Evolutionary conservation across 2,329 filamentous ascomycete species (phyloP).

Genomic region (Pseudogymnoascus sp.): DNA sequence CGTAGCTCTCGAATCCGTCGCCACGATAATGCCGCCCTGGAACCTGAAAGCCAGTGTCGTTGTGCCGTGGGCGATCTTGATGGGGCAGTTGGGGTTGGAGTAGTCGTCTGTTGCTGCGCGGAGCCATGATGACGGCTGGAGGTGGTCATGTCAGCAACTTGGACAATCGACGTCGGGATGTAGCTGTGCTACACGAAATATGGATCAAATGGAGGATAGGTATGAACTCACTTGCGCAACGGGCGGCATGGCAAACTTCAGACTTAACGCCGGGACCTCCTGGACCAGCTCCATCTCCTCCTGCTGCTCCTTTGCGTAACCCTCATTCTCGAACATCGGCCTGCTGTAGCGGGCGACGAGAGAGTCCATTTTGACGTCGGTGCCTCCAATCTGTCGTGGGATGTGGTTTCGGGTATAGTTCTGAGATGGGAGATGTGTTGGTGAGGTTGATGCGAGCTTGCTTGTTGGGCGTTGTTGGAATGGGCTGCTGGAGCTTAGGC

Average conservation of each 20-base stretch:
- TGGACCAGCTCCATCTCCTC: conserved; percentile 60
- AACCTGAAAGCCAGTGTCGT: conserved; percentile 97
- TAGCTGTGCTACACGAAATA: not conserved
- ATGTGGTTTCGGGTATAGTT: not conserved
- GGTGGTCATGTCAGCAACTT: conserved; percentile 14
- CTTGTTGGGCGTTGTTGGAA: not conserved
- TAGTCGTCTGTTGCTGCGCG: conserved; percentile 95
- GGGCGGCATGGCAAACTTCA: conserved; percentile 92
- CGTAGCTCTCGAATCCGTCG: conserved; percentile 93
- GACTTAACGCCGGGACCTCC: conserved; percentile 66
- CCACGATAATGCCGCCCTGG: conserved; percentile 96
- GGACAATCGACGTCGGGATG: not conserved
- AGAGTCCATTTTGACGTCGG: conserved; percentile 62
- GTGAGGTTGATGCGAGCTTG: conserved; percentile 8
- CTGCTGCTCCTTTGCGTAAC: conserved; percentile 63
- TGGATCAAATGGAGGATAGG: conserved; percentile 9
- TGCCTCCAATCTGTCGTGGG: conserved; percentile 7
- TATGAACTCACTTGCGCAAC: conserved; percentile 67
- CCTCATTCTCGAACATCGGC: conserved; percentile 64
- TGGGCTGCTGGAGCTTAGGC: conserved; percentile 9
- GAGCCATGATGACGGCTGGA: conserved; percentile 82
- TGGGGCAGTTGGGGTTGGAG: conserved; percentile 91
- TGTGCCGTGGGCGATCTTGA: conserved; percentile 98
- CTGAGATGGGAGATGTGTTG: not conserved
- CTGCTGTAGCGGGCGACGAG: conserved; percentile 88